Evolutionary conservation across 306 rosid species (phyloP), one percentile per base, ranked within the genome.

Genomic region (Leucaena leucocephala): DNA sequence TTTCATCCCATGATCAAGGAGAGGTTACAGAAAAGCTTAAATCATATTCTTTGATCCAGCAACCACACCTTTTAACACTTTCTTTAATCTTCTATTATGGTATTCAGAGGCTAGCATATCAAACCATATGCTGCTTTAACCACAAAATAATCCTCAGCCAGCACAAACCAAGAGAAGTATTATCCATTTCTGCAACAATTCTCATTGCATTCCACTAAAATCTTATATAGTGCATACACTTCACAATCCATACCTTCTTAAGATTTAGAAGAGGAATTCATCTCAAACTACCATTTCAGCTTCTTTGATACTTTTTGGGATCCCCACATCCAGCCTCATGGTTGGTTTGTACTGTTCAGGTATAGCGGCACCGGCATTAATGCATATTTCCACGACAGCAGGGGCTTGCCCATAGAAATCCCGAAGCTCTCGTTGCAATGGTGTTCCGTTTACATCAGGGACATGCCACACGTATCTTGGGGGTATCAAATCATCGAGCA

Each of bases 391-490:
- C 50, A 93, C 99, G 12, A 95, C 87, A 0, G 88, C 97, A 4
- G 96, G 98, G 5, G 97, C 98, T 84, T 91, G 91, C 40, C 99
- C 99, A 44, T 93, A 93, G 78, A 90, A 95, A 83, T 69, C 87
- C 85, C 90, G 83, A 33, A 95, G 96, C 84, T 95, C 98, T 75
- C 92, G 75, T 42, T 86, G 76, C 86, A 95, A 38, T 2, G 98
- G 93, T 0, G 90, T 89, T 73, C 87, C 95, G 6, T 88, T 91
- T 59, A 93, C 86, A 72, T 93, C 93, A 46, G 99, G 98, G 50
- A 93, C 97, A 87, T 95, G 99, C 99, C 99, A 95, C 75, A 95
- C 99, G 72, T 71, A 95, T 79, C 99, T 87, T 0, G 98, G 98
- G 0, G 97, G 97, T 76, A 95, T 90, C 84, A 95, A 87, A 86